phyloP scores from a whole-genome alignment of 2,329 filamentous ascomycete genomes.

The Calonectria montana region DNA sequence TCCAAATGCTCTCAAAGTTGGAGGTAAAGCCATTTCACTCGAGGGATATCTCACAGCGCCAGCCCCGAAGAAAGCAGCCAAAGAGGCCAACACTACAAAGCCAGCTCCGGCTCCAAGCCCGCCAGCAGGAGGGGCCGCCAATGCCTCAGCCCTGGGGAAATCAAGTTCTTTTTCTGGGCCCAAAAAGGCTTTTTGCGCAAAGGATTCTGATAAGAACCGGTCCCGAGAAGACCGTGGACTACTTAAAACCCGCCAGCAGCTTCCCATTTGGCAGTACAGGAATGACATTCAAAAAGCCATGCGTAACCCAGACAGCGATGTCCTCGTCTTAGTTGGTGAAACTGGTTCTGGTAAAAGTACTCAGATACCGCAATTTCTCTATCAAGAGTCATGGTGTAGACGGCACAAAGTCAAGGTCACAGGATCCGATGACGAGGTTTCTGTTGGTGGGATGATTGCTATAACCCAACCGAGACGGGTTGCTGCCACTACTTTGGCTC shows the following conservation, averaged over 20 bases:
- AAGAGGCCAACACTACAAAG: constrained; percentile 24
- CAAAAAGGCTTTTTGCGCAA: constrained; percentile 20
- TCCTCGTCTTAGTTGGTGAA: constrained; percentile 90
- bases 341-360: constrained; percentile 98
- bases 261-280: constrained; percentile 85
- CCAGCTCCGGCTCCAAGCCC: constrained; percentile 14
- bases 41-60: constrained; percentile 60
- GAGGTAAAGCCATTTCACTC: constrained; percentile 61
- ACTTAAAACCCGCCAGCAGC: constrained; percentile 67
- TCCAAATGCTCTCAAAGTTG: constrained; percentile 56
- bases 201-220: constrained; percentile 27
- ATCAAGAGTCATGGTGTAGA: constrained; percentile 82
- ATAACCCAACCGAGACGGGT: constrained; percentile 95
- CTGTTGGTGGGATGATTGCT: constrained; percentile 83
- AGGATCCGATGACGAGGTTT: constrained; percentile 53
- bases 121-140: constrained; percentile 10
- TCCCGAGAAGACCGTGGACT: constrained; percentile 46
- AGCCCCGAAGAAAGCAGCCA: constrained; percentile 39
- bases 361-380: constrained; percentile 92
- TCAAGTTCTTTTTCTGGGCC: neutral
- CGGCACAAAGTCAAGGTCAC: constrained; percentile 64
- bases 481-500: constrained; percentile 90
- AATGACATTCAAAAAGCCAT: constrained; percentile 76
- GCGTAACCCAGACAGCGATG: constrained; percentile 66
- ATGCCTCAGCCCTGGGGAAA: neutral